Evolutionary conservation across 441 rosid species (phyloP), one percentile per base, ranked within the genome.

Genomic region (Biscutella auriculata): DNA sequence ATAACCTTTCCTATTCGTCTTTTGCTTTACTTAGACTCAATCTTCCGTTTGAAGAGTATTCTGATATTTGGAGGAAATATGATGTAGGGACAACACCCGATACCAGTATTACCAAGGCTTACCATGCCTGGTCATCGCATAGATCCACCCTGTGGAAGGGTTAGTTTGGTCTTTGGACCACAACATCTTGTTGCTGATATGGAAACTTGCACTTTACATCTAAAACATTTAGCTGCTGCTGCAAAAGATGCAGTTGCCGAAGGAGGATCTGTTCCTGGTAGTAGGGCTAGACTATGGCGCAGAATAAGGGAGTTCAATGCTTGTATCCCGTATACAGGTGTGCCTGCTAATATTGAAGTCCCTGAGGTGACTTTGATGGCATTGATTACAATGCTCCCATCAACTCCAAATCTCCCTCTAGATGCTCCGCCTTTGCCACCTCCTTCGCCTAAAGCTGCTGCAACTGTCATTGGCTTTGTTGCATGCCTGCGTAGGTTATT

Each of bases 251-350:
- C 99, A 46, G 97, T 94, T 70, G 84, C 88, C 46, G 97, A 94
- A 78, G 91, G 97, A 72, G 97, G 97, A 61, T 85, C 95, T 29
- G 66, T 94, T 63, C 96, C 97, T 64, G 99, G 99, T 68, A 84
- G 92, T 59, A 84, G 96, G 77, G 99, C 99, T 65, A 90, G 78
- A 68, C 64, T 94, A 56, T 94, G 99, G 99, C 97, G 99, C 49
- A 84, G 99, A 76, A 88, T 94, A 71, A 87, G 96, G 78, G 97
- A 94, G 76, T 94, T 94, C 80, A 94, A 94, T 79, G 99, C 99
- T 14, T 88, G 92, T 66, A 63, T 90, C 60, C 88, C 96, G 9
- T 94, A 79, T 78, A 68, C 80, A 57, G 99, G 99, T 71, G 90
- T 94, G 71, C 97, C 96, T 27, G 65, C 82, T 60, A 82, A 56